A percentile compares a stretch with the other conserved stretches of the same genome.
Conservation (phyloP, 116 monocot species). For the Iris pallida region DNA sequence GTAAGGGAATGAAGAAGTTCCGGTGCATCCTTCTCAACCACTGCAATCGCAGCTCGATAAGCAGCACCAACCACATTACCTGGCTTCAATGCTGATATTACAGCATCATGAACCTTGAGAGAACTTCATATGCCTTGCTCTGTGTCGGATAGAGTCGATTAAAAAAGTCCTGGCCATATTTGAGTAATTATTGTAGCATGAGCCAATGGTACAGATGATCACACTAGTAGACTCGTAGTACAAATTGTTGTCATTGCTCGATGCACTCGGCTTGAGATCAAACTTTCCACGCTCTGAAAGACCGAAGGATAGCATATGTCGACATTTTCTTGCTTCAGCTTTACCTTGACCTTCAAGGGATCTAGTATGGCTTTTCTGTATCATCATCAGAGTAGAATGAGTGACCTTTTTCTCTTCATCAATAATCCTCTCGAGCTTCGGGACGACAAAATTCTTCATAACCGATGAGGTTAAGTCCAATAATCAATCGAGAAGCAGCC, state of each 20-base stretch:
- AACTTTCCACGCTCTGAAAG: slow-evolving; percentile 88
- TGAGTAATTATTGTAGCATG: slow-evolving; percentile 81
- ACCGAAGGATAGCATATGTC: slow-evolving; percentile 95
- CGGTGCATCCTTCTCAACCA: slow-evolving; percentile 62
- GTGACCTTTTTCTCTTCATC: slow-evolving; percentile 80
- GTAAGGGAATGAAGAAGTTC: slow-evolving; percentile 59
- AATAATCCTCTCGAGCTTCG: slow-evolving; percentile 79
- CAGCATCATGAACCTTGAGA: slow-evolving; percentile 87
- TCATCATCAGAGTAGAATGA: slow-evolving; percentile 78
- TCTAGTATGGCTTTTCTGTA: slow-evolving; percentile 75
- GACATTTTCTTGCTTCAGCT: no score
- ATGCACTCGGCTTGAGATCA: slow-evolving; percentile 81
- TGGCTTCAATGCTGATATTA: slow-evolving; percentile 51
- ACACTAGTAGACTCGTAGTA: slow-evolving; percentile 85
- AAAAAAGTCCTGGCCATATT: slow-evolving; percentile 80
- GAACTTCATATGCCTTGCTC: slow-evolving; percentile 71
- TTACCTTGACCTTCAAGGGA: slow-evolving; percentile 59
- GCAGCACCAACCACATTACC: slow-evolving; percentile 60
- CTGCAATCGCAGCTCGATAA: slow-evolving; percentile 60
- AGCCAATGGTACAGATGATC: slow-evolving; percentile 79
- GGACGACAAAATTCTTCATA: slow-evolving; percentile 81
- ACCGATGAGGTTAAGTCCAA: slow-evolving; percentile 60
- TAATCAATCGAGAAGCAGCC: no score
- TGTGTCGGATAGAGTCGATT: slow-evolving; percentile 66
- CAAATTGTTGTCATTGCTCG: slow-evolving; percentile 77